phyloP scores from a whole-genome alignment of 306 rosid genomes.

The Corylus americana region DNA sequence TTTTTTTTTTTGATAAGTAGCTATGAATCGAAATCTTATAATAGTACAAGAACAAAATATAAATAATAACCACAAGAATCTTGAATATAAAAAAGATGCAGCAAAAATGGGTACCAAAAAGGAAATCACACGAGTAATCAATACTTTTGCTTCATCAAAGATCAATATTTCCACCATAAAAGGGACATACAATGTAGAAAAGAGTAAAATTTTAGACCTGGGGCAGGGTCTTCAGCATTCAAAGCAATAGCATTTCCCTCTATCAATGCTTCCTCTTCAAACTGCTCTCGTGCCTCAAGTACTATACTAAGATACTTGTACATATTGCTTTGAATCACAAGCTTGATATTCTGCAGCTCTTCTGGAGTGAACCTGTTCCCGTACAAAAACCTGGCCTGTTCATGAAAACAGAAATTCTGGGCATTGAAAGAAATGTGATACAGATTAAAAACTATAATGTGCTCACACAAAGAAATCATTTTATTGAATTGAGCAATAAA shows the following conservation, averaged over 20 bases:
- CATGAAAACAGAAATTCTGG: slow-evolving; percentile 23
- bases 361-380: slow-evolving; percentile 68
- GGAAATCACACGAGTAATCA: slow-evolving; percentile 10
- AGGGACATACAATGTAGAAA: slow-evolving; percentile 12
- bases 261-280: slow-evolving; percentile 74
- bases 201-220: slow-evolving; percentile 40
- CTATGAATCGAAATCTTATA: no score
- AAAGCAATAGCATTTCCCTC: slow-evolving; percentile 37
- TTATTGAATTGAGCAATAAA: not conserved
- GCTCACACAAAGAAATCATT: not conserved
- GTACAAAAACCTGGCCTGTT: slow-evolving; percentile 78
- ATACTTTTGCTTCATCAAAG: slow-evolving; percentile 22
- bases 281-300: slow-evolving; percentile 89
- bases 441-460: not conserved
- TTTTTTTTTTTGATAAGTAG: no score
- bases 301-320: slow-evolving; percentile 82
- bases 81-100: not conserved
- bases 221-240: slow-evolving; percentile 38
- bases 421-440: not conserved
- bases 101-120: slow-evolving; percentile 16
- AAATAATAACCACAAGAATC: not conserved
- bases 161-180: slow-evolving; percentile 23
- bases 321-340: slow-evolving; percentile 91
- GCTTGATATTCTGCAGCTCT: slow-evolving; percentile 75
- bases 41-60: not conserved